phyloP scores from a whole-genome alignment of 23 red algal genomes.

The Gracilariopsis chorda region DNA sequence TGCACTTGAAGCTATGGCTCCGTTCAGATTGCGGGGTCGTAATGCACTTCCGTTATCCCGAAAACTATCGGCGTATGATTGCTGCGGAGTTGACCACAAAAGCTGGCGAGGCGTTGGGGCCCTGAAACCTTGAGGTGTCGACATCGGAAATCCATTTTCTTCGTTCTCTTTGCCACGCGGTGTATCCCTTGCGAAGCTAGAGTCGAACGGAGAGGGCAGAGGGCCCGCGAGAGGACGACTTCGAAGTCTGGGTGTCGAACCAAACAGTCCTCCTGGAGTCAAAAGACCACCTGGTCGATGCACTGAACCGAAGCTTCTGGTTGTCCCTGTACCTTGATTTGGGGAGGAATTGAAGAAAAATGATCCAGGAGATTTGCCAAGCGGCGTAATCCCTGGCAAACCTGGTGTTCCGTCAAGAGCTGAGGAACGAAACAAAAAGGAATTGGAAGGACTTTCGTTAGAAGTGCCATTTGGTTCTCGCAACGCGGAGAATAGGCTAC shows the following conservation, averaged over 20 bases:
- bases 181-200: constrained; percentile 5
- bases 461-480: constrained; percentile 16
- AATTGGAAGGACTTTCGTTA: constrained; percentile 29
- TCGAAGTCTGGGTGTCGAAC: constrained; percentile 14
- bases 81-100: constrained; percentile 20
- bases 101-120: constrained; percentile 29
- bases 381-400: constrained; percentile 29
- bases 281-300: constrained; percentile 41
- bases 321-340: not conserved
- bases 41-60: constrained; percentile 25
- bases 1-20: constrained; percentile 19
- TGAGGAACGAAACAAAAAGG: constrained; percentile 30
- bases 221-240: not conserved
- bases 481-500: constrained; percentile 3
- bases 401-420: constrained; percentile 27
- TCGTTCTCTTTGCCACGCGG: constrained; percentile 23
- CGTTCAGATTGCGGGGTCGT: constrained; percentile 34
- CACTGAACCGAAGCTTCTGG: not conserved
- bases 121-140: constrained; percentile 16
- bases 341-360: constrained; percentile 40
- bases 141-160: constrained; percentile 19
- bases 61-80: not conserved
- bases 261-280: constrained; percentile 57
- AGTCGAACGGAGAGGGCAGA: constrained; percentile 17
- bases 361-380: constrained; percentile 53